Evolutionary conservation across 192 early-diverging fungal species (phyloP).

Genomic region (Coemansia sp.): DNA sequence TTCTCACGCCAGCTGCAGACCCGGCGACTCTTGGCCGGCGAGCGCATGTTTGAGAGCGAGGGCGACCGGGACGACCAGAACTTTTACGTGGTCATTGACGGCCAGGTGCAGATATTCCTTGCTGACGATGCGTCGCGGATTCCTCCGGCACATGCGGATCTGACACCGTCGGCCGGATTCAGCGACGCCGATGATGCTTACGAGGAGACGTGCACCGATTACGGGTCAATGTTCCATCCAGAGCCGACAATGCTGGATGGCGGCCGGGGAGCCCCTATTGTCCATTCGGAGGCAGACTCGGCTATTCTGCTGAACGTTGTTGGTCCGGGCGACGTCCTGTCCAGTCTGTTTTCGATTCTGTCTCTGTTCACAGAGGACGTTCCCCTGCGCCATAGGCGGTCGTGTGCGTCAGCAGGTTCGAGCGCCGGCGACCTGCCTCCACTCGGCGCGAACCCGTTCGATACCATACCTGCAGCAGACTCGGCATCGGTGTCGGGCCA

Average conservation of each 20-base stretch:
- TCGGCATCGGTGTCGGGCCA: too few relatives aligned
- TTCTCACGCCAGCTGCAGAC: constrained; percentile 85
- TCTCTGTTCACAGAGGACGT: constrained; percentile 80
- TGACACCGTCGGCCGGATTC: too few relatives aligned
- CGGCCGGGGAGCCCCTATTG: neutral
- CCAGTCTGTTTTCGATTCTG: constrained; percentile 89
- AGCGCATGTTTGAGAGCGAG: constrained; percentile 74
- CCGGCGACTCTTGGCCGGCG: constrained; percentile 63
- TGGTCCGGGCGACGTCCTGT: constrained; percentile 82
- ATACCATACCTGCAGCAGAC: too few relatives aligned
- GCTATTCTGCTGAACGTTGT: constrained; percentile 73
- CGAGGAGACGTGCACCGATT: neutral
- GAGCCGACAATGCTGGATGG: neutral
- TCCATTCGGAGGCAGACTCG: constrained; percentile 43
- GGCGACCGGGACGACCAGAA: constrained; percentile 52
- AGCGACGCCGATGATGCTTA: neutral
- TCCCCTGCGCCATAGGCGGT: too few relatives aligned
- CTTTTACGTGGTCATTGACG: constrained; percentile 96
- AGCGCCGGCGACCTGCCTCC: too few relatives aligned
- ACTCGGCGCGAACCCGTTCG: too few relatives aligned
- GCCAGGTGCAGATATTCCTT: constrained; percentile 85
- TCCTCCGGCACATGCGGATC: too few relatives aligned
- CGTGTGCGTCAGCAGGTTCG: too few relatives aligned
- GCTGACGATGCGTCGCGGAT: constrained; percentile 4
- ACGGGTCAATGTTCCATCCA: too few relatives aligned